phyloP scores from a whole-genome alignment of 1,284 basidiomycete genomes.

The Rhizoctonia solani region DNA sequence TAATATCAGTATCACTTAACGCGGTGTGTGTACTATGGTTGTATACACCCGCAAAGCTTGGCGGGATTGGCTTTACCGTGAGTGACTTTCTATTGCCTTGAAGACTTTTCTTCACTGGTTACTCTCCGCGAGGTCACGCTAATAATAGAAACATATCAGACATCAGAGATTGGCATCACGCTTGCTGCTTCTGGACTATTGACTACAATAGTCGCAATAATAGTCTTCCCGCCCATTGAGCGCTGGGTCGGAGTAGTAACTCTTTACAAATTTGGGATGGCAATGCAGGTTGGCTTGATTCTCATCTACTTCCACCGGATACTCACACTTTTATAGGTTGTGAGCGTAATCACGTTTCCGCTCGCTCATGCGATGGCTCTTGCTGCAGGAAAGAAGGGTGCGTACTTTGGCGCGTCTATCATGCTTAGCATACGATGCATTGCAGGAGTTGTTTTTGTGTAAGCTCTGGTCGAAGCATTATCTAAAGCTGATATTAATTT shows the following conservation, averaged over 20 bases:
- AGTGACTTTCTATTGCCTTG: no score
- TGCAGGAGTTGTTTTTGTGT: constrained; percentile 37
- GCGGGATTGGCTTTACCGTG: constrained; percentile 38
- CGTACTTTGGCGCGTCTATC: constrained; percentile 36
- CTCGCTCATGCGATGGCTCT: constrained; percentile 4
- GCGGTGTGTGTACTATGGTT: constrained; percentile 38
- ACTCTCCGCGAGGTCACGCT: no score
- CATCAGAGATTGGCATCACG: constrained; percentile 42
- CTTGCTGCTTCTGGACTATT: constrained; percentile 39
- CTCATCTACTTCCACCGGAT: not conserved
- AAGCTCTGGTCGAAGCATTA: not conserved
- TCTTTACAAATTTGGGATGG: constrained; percentile 44
- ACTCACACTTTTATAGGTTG: constrained; percentile 4
- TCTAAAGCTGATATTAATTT: not conserved
- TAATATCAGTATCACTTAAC: constrained; percentile 36
- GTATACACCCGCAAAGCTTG: constrained; percentile 33
- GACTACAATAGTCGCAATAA: constrained; percentile 44
- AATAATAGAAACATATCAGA: not conserved
- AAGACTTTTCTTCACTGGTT: no score
- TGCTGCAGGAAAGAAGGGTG: not conserved
- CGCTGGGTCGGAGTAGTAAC: constrained; percentile 43
- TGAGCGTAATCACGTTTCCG: constrained; percentile 7
- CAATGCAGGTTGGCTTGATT: constrained; percentile 40
- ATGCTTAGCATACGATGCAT: constrained; percentile 41
- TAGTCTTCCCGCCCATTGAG: constrained; percentile 47